Percentiles rank a stretch among this genome's conserved stretches.
These are phyloP conservation scores for Rubia peregrina DNA, from an alignment of 305 asterid species.

Conservation along the genomic window DNA sequence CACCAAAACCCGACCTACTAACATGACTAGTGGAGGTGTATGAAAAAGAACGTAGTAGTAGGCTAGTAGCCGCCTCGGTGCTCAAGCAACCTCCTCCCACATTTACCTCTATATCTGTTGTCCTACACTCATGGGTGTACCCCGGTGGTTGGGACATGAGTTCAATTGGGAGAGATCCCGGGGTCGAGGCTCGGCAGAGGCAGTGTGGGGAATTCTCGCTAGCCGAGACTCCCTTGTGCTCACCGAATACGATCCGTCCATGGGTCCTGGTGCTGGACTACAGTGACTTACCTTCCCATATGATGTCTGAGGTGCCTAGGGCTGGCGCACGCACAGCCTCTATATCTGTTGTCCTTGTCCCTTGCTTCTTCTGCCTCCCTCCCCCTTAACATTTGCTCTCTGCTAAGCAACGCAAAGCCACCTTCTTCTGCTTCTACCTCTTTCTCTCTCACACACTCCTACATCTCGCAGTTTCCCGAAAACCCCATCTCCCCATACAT, in stretches of 20 bases:
- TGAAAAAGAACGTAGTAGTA: neutral
- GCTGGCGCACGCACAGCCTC: no score
- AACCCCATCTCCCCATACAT: constrained; percentile 17
- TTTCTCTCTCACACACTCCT: constrained; percentile 5
- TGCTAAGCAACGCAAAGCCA: neutral
- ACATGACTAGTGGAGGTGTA: neutral
- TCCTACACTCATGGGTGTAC: no score
- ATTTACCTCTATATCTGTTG: constrained; percentile 30
- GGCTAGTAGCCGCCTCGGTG: constrained; percentile 17
- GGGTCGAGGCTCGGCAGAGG: no score
- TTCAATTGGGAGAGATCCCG: no score
- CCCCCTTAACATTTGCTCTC: neutral
- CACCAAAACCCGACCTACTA: no score
- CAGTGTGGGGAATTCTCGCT: no score
- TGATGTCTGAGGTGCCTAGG: no score
- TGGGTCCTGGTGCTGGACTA: no score
- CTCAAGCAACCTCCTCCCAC: constrained; percentile 26
- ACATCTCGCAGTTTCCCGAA: constrained; percentile 52
- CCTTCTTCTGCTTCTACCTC: neutral
- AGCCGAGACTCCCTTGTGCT: no score
- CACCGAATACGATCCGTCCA: no score
- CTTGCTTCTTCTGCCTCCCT: neutral
- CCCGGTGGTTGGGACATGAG: no score
- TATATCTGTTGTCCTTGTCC: constrained; percentile 10
- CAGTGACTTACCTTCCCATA: no score